phyloP scores from a whole-genome alignment of 2,329 filamentous ascomycete genomes.

The Fusarium drepaniforme region DNA sequence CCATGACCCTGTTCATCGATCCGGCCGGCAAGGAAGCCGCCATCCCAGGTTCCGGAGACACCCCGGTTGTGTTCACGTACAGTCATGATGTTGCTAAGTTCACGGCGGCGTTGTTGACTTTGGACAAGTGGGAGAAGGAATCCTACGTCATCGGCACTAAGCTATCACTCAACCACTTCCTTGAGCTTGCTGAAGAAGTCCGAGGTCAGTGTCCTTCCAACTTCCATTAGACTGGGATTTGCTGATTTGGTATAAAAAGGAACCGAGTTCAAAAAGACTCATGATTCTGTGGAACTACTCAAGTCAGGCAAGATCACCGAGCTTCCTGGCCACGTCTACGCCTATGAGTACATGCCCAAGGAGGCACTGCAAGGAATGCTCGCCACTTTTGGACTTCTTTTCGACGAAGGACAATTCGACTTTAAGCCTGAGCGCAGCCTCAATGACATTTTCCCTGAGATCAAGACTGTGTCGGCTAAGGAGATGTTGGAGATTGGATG shows the following conservation, averaged over 20 bases:
- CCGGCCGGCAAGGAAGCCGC: background rate
- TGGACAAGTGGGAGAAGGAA: background rate
- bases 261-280: background rate
- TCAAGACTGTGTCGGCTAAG: background rate
- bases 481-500: constrained; percentile 11
- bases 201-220: background rate
- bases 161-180: background rate
- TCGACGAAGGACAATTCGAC: background rate
- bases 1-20: background rate
- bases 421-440: constrained; percentile 1
- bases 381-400: background rate
- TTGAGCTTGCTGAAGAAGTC: background rate
- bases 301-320: background rate
- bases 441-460: constrained; percentile 6
- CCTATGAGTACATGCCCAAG: background rate
- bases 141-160: background rate
- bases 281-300: background rate
- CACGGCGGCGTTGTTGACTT: background rate
- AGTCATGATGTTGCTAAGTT: background rate
- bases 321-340: background rate
- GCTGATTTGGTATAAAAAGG: too few species aligned
- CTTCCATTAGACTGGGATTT: too few species aligned
- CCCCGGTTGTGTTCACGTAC: background rate
- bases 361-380: background rate
- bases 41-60: background rate